A percentile compares a stretch with the other conserved stretches of the same genome.
phyloP scores from a whole-genome alignment of 2,329 filamentous ascomycete species.

The Davidsoniella eucalypti region DNA sequence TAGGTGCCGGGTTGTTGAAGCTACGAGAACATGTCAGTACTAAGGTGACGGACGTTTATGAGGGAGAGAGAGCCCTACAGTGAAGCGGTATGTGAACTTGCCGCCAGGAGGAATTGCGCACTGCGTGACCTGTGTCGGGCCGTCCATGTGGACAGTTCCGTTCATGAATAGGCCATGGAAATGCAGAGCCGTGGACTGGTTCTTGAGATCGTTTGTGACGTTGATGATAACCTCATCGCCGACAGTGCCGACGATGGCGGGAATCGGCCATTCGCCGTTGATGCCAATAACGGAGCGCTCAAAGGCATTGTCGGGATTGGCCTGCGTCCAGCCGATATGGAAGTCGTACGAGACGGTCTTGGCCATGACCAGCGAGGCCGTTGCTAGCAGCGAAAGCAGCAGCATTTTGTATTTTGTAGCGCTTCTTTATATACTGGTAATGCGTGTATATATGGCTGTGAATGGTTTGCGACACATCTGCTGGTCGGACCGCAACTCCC shows the following conservation, averaged over 20 bases:
- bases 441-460: too few relatives aligned
- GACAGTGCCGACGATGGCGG: slow-evolving; percentile 43
- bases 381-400: slow-evolving; percentile 1
- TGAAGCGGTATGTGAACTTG: slow-evolving; percentile 56
- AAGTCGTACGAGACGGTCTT: slow-evolving; percentile 45
- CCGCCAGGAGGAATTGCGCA: slow-evolving; percentile 47
- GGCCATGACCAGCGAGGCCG: slow-evolving; percentile 20
- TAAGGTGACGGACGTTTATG: neutral
- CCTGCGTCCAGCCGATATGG: slow-evolving; percentile 52
- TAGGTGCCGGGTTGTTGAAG: slow-evolving; percentile 52
- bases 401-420: neutral
- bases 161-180: slow-evolving; percentile 61
- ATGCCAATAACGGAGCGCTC: slow-evolving; percentile 57
- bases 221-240: slow-evolving; percentile 47
- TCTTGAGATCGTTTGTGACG: slow-evolving; percentile 40
- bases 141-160: slow-evolving; percentile 55
- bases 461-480: too few relatives aligned
- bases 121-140: slow-evolving; percentile 48
- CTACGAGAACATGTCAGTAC: neutral
- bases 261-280: slow-evolving; percentile 61
- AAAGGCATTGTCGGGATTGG: slow-evolving; percentile 53
- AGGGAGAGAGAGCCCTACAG: slow-evolving; percentile 23
- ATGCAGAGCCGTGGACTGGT: slow-evolving; percentile 46
- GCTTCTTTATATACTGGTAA: too few relatives aligned
- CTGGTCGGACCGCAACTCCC: too few relatives aligned